Evolutionary conservation across 2,329 filamentous ascomycete genomes (phyloP).

Genomic region (Sphaerulina vaccinii): DNA sequence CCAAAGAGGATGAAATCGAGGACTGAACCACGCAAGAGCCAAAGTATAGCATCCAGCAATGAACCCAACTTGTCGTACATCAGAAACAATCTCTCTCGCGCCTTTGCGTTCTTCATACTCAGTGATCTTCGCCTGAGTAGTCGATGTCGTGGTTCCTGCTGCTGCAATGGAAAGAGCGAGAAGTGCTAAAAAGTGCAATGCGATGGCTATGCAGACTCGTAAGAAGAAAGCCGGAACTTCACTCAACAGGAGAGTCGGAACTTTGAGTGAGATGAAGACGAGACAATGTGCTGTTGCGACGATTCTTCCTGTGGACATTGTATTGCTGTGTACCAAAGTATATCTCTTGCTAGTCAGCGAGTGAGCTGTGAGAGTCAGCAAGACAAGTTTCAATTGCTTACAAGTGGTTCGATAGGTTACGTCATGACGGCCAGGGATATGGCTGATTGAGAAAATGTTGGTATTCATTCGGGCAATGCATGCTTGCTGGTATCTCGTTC

Average conservation of each 20-base stretch:
- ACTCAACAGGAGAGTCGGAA: not conserved
- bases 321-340: not conserved
- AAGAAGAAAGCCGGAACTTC: not conserved
- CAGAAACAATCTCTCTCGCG: slow-evolving; percentile 1
- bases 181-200: slow-evolving; percentile 1
- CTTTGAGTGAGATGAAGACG: slow-evolving; percentile 4
- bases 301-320: slow-evolving; percentile 6
- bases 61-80: slow-evolving; percentile 2
- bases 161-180: slow-evolving; percentile 1
- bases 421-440: not conserved
- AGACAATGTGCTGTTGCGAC: slow-evolving; percentile 3
- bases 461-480: not conserved
- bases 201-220: not conserved
- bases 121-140: not conserved
- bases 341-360: too few relatives aligned
- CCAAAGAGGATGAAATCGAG: not conserved
- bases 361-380: too few relatives aligned
- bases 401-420: not conserved
- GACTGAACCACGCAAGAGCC: slow-evolving; percentile 1
- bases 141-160: not conserved
- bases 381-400: too few relatives aligned
- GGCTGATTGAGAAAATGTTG: not conserved
- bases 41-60: slow-evolving; percentile 2
- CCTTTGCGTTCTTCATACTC: slow-evolving; percentile 4
- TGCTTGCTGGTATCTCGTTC: slow-evolving; percentile 1